Base-by-base conservation (phyloP, 2,329 filamentous ascomycete genomes). In the Cadophora sp. region DNA sequence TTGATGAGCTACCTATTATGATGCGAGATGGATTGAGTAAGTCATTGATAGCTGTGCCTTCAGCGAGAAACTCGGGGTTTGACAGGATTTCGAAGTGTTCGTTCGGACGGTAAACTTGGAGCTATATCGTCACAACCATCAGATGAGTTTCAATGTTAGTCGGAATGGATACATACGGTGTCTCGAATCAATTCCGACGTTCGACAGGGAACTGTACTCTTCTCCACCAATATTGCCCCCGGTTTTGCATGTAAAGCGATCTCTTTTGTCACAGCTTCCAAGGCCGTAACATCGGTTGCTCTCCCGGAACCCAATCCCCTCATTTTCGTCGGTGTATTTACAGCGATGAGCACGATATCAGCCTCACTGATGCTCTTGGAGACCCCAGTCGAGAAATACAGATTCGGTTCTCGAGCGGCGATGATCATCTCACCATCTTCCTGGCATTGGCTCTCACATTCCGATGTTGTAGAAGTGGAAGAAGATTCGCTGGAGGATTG, bases 11-110 rank as follows among this genome's bases (percentile, higher is more conserved):
- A 16, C 92, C 92, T 75, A 95, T 93, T 50, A 95, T 82, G 16
- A 95, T 87, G 30, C 92, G 87, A 75, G 93, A 90, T 8, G 92
- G 91, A 68, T 84, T 79, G 59, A 92, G 83, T 9, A 95, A 83
- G 75, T 94, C 89, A 55, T 85, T 82, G 69, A 94, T 85, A 4
- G 92, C 91, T 4, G 90, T 93, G 62, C 92, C 92, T 71, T 92
- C 91, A 30, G 92, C 89, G 51, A 95, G 81, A 76, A 94, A 95
- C 77, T 95, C 92, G 6, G 92, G 92, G 79, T 94, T 94, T 55
- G 91, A 93, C 30, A 94, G 84, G 64, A 94, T 87, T 76, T 94
- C 90, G 75, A 94, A 94, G 68, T 85, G 83, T 14, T 88, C 83
- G 20, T 84, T 85, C 0, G 89, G 89, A 14, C 87, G 86, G 73